Percentiles rank a stretch among this genome's conserved stretches.
Evolutionary conservation across 345 rosid genomes (phyloP).

Genomic region (Hibiscus mutabilis): DNA sequence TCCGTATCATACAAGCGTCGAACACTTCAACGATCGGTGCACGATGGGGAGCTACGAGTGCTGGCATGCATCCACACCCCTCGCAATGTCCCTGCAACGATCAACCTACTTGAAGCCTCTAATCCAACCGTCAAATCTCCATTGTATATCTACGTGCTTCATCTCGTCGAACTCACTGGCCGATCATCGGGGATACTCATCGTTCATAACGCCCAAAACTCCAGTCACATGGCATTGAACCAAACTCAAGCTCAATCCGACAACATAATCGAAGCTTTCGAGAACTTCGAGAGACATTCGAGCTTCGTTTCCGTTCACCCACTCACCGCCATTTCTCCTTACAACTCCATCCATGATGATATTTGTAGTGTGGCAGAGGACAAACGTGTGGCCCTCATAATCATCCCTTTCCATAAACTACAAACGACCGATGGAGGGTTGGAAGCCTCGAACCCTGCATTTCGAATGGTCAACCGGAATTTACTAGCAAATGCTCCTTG

Average conservation of each 20-base stretch:
- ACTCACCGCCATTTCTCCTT: conserved; percentile 82
- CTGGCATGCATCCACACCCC: conserved; percentile 77
- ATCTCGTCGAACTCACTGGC: conserved; percentile 87
- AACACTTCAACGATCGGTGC: conserved; percentile 56
- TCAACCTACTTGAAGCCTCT: conserved; percentile 80
- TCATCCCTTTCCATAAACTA: conserved; percentile 89
- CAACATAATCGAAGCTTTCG: conserved; percentile 78
- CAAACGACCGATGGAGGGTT: conserved; percentile 89
- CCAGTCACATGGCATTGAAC: conserved; percentile 58
- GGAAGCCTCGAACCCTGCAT: conserved; percentile 88
- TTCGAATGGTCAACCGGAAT: conserved; percentile 69
- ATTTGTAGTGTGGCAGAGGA: conserved; percentile 85
- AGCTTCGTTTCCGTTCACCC: conserved; percentile 58
- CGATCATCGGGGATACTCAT: conserved; percentile 90
- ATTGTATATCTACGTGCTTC: conserved; percentile 67
- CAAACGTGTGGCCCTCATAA: conserved; percentile 63
- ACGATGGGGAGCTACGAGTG: conserved; percentile 59
- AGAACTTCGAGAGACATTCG: conserved; percentile 67
- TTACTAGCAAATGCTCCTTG: conserved; percentile 68
- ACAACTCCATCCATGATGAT: conserved; percentile 92
- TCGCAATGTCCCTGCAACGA: conserved; percentile 81
- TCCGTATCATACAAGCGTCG: conserved; percentile 57
- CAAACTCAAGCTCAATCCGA: conserved; percentile 92
- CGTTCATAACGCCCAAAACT: conserved; percentile 67
- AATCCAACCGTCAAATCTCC: conserved; percentile 73